Evolutionary conservation across 352 stramenopile genomes (phyloP).

Genomic region (Discostella stelligera): DNA sequence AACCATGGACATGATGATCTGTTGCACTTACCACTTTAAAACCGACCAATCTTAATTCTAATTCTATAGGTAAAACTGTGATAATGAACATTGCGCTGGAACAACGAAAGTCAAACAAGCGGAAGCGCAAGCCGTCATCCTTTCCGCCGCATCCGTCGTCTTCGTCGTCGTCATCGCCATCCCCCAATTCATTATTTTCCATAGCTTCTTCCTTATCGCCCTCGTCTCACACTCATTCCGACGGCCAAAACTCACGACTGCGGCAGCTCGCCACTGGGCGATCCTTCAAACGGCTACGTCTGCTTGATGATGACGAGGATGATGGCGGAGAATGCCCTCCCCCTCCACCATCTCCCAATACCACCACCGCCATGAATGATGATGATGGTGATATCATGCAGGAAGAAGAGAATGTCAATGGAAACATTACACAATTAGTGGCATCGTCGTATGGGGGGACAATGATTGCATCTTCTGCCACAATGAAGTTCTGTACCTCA

Average conservation of each 20-base stretch:
- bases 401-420: neutral
- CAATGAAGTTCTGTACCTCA: too few species aligned
- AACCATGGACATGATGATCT: too few species aligned
- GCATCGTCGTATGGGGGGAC: neutral
- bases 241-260: neutral
- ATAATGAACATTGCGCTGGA: too few species aligned
- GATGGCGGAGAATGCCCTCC: neutral
- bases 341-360: neutral
- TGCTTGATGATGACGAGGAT: too few species aligned
- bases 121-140: neutral
- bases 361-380: neutral
- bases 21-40: too few species aligned
- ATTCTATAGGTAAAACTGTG: too few species aligned
- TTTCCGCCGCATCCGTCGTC: neutral
- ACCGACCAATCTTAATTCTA: too few species aligned
- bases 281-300: slow-evolving; percentile 3
- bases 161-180: neutral
- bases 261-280: neutral
- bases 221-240: slow-evolving; percentile 2
- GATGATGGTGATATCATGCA: neutral
- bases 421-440: too few species aligned
- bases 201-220: neutral
- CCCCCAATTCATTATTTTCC: neutral
- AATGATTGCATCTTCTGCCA: neutral
- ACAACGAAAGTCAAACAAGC: neutral